Conservation (phyloP, 225 moss, liverwort and hornwort species). For the Physcomitrellopsis africana region DNA sequence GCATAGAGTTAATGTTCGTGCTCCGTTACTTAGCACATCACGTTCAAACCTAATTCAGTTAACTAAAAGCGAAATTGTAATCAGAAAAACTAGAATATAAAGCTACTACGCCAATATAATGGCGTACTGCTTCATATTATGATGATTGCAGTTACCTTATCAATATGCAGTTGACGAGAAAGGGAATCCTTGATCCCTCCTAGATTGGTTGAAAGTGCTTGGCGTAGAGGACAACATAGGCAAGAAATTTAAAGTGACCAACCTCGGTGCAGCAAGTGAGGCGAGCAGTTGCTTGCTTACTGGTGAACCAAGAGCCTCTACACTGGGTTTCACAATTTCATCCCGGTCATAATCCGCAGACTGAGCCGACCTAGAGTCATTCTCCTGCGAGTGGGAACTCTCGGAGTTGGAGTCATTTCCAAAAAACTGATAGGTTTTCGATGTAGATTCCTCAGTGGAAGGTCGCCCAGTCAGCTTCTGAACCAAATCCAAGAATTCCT, state of each 20-base stretch:
- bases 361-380: slow-evolving; percentile 30
- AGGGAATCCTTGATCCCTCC: slow-evolving; percentile 49
- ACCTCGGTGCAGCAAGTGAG: slow-evolving; percentile 44
- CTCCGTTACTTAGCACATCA: slow-evolving; percentile 16
- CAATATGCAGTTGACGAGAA: slow-evolving; percentile 38
- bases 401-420: slow-evolving; percentile 42
- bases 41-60: slow-evolving; percentile 40
- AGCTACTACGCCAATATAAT: not conserved
- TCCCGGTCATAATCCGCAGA: slow-evolving; percentile 28
- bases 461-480: slow-evolving; percentile 56
- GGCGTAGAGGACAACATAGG: slow-evolving; percentile 39
- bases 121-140: not conserved
- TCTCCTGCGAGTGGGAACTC: slow-evolving; percentile 21
- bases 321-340: slow-evolving; percentile 46
- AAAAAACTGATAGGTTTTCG: slow-evolving; percentile 32
- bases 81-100: not conserved
- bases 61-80: slow-evolving; percentile 7
- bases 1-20: slow-evolving; percentile 29
- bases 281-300: slow-evolving; percentile 45
- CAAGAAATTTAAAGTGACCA: slow-evolving; percentile 52
- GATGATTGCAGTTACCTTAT: not conserved
- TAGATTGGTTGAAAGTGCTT: slow-evolving; percentile 38
- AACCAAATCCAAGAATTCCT: slow-evolving; percentile 54
- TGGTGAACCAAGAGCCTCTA: slow-evolving; percentile 39
- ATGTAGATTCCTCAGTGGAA: slow-evolving; percentile 25